Evolutionary conservation across 148 eudicot genomes (phyloP).

Genomic region (Rhododendron kiyosumense): DNA sequence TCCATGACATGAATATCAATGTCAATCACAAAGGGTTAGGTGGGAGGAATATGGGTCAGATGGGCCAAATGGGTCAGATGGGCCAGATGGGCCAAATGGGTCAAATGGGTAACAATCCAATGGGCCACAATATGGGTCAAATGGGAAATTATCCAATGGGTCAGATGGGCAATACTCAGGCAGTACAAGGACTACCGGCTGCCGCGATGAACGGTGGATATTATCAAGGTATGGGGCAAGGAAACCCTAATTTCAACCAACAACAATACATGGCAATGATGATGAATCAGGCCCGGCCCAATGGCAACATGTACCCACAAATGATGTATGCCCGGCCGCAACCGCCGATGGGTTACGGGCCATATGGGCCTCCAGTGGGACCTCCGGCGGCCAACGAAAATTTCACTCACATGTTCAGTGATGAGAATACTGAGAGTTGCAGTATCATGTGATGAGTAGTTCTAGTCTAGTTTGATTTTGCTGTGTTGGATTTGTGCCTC

Average conservation of each 20-base stretch:
- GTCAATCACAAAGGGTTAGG: conserved; percentile 22
- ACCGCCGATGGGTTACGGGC: conserved; percentile 45
- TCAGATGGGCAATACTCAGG: conserved; percentile 43
- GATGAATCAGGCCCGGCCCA: conserved; percentile 68
- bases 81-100: conserved; percentile 13
- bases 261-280: conserved; percentile 77
- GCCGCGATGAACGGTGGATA: conserved; percentile 33
- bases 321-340: conserved; percentile 70
- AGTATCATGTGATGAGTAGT: conserved; percentile 49
- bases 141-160: conserved; percentile 41
- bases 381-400: conserved; percentile 49
- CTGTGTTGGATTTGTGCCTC: background rate
- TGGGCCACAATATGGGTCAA: conserved; percentile 27
- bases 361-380: conserved; percentile 20
- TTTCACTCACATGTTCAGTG: conserved; percentile 65
- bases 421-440: conserved; percentile 79
- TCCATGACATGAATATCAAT: conserved; percentile 21
- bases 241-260: conserved; percentile 41
- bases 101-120: conserved; percentile 5
- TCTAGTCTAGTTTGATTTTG: conserved; percentile 1
- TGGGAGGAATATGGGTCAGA: conserved; percentile 28
- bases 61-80: conserved; percentile 19
- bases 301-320: conserved; percentile 44
- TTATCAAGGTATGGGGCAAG: conserved; percentile 53
- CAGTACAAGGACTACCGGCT: conserved; percentile 48